Conservation (phyloP, 176 grass and related monocot genomes). For the Aegilops tauschii region DNA sequence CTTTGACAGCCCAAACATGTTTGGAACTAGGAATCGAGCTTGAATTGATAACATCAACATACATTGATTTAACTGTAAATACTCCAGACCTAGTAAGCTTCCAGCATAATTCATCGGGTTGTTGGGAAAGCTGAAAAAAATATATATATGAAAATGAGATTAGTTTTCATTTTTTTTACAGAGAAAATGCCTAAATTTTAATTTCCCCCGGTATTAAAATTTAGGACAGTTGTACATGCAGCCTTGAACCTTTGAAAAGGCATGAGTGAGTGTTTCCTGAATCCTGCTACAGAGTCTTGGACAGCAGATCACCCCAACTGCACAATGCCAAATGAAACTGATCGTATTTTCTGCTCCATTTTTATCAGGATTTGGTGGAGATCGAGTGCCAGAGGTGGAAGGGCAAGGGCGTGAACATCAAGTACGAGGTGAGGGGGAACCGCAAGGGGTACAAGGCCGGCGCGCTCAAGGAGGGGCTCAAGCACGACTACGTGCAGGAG, state of each 20-base stretch:
- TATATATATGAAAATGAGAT: no score
- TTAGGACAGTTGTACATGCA: background rate
- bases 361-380: slow-evolving; percentile 60
- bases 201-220: background rate
- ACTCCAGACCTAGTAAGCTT: no score
- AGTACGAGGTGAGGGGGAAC: slow-evolving; percentile 69
- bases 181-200: background rate
- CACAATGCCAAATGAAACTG: background rate
- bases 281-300: background rate
- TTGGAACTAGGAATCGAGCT: no score
- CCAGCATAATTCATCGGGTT: no score
- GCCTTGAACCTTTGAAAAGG: background rate
- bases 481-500: slow-evolving; percentile 52
- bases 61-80: no score
- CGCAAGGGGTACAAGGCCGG: slow-evolving; percentile 95
- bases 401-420: slow-evolving; percentile 76
- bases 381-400: slow-evolving; percentile 71
- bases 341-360: background rate
- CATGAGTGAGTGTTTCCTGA: background rate
- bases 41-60: no score
- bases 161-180: no score
- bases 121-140: no score
- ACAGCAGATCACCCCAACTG: background rate
- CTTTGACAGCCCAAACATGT: no score
- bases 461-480: slow-evolving; percentile 79